Evolutionary conservation across 495 filamentous ascomycete genomes (phyloP).

Genomic region (Pyronema domesticum): DNA sequence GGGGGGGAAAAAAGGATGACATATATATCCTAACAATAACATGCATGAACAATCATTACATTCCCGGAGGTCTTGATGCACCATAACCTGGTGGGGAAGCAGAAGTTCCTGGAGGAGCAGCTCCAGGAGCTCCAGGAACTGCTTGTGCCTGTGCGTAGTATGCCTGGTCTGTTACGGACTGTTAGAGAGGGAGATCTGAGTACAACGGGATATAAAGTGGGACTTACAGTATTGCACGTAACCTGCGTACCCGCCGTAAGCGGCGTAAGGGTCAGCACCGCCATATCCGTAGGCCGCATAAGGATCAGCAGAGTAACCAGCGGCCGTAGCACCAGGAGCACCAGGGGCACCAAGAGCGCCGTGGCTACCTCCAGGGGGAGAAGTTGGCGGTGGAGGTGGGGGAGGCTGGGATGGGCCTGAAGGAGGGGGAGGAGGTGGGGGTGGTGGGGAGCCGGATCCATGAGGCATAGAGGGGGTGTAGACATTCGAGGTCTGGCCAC

Average conservation of each 20-base stretch:
- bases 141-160: slow-evolving; percentile 18
- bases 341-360: slow-evolving; percentile 23
- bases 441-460: slow-evolving; percentile 9
- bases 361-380: slow-evolving; percentile 25
- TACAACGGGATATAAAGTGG: neutral
- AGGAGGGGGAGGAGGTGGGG: slow-evolving; percentile 17
- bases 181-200: neutral
- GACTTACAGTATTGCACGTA: slow-evolving; percentile 48
- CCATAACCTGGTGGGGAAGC: slow-evolving; percentile 17
- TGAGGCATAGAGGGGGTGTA: slow-evolving; percentile 20
- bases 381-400: slow-evolving; percentile 21
- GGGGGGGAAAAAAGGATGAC: too few relatives aligned
- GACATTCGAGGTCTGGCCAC: slow-evolving; percentile 27
- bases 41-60: neutral
- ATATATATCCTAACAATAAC: neutral
- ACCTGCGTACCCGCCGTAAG: slow-evolving; percentile 68
- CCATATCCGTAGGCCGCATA: slow-evolving; percentile 85
- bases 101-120: slow-evolving; percentile 11
- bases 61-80: slow-evolving; percentile 11
- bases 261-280: slow-evolving; percentile 67
- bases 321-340: slow-evolving; percentile 17
- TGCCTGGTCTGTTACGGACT: slow-evolving; percentile 12
- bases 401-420: slow-evolving; percentile 22
- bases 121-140: slow-evolving; percentile 7
- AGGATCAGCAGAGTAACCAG: slow-evolving; percentile 49